Evolutionary conservation across 2,329 filamentous ascomycete species (phyloP).

Genomic region (Ramularia collo-cygni): DNA sequence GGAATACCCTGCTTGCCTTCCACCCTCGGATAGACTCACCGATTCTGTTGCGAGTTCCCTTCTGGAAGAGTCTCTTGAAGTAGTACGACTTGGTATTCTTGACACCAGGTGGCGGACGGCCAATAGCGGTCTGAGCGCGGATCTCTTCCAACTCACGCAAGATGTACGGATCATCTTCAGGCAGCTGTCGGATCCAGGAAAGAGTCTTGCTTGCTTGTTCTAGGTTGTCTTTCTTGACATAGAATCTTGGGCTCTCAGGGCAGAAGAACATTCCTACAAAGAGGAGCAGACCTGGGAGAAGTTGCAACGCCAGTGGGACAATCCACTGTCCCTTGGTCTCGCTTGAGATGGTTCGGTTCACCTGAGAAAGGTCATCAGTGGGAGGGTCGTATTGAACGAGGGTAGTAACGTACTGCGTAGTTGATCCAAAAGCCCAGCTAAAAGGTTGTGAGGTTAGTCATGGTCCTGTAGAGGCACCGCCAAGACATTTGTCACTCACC

Average conservation of each 20-base stretch:
- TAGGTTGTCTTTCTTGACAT: constrained; percentile 18
- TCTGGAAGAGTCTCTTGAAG: constrained; percentile 36
- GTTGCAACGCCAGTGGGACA: constrained; percentile 50
- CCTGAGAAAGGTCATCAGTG: too few relatives aligned
- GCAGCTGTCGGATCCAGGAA: constrained; percentile 40
- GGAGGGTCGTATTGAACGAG: too few relatives aligned
- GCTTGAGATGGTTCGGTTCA: constrained; percentile 38
- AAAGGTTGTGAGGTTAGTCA: too few relatives aligned
- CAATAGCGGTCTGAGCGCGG: constrained; percentile 48
- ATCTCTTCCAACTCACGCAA: constrained; percentile 46
- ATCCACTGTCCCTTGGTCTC: constrained; percentile 52
- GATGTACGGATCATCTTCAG: constrained; percentile 37
- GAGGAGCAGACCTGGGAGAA: constrained; percentile 35
- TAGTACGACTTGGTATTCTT: constrained; percentile 25
- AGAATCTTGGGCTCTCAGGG: constrained; percentile 29
- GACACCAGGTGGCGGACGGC: constrained; percentile 9
- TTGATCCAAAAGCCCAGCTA: constrained; percentile 41
- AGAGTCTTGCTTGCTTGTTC: constrained; percentile 38
- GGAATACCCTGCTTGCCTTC: too few relatives aligned
- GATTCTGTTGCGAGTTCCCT: constrained; percentile 34
- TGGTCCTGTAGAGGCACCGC: too few relatives aligned
- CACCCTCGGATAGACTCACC: too few relatives aligned
- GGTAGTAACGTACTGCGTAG: too few relatives aligned
- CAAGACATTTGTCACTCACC: too few relatives aligned
- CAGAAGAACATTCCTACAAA: constrained; percentile 33